Conservation (phyloP, 2,329 filamentous ascomycete genomes). For the Talaromyces atroroseus region DNA sequence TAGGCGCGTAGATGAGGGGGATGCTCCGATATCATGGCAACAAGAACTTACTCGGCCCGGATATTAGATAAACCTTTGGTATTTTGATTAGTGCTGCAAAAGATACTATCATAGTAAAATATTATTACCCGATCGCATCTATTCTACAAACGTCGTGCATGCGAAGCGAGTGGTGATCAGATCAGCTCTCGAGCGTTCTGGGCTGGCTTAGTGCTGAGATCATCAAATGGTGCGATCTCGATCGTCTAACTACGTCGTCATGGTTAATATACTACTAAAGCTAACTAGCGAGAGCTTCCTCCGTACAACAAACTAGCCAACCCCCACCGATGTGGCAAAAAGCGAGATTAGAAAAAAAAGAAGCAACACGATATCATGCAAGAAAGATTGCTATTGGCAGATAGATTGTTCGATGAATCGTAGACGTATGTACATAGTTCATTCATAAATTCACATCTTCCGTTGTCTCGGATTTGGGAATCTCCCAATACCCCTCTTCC, state of each 20-base stretch:
- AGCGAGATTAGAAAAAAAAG: constrained; percentile 4
- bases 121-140: too few species aligned
- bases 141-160: too few species aligned
- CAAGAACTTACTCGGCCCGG: too few species aligned
- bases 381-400: neutral
- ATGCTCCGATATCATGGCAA: too few species aligned
- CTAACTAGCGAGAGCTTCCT: neutral
- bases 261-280: neutral
- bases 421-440: neutral
- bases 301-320: neutral
- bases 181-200: too few species aligned
- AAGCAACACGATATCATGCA: neutral
- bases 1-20: too few species aligned
- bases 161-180: too few species aligned
- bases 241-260: neutral
- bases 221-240: neutral
- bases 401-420: neutral
- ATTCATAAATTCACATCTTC: neutral
- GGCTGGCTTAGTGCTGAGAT: neutral
- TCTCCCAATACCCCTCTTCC: neutral
- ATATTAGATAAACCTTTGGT: too few species aligned
- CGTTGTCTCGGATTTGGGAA: neutral
- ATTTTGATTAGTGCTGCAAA: too few species aligned
- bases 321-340: constrained; percentile 7
- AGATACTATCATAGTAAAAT: too few species aligned